Evolutionary conservation across 2,329 filamentous ascomycete genomes (phyloP), one percentile per base, ranked within the genome.

Genomic region (Leptographium lundbergii): DNA sequence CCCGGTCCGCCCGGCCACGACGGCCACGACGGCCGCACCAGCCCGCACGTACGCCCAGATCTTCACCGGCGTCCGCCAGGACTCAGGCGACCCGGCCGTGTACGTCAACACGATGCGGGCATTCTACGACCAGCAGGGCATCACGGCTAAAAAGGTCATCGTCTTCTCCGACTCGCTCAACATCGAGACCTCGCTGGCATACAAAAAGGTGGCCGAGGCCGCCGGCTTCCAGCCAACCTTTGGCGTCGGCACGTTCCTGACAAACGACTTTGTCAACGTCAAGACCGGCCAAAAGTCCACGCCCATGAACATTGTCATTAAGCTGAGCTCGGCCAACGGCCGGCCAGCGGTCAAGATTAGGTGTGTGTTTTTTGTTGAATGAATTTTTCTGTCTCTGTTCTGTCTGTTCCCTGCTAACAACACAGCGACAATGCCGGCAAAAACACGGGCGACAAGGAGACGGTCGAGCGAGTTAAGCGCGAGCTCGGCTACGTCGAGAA

Each of bases 301-400:
- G 19, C 94, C 94, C 0, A 75, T 99, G 58, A 99, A 99, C 68
- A 99, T 99, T 67, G 94, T 99, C 65, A 96, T 99, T 74, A 99
- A 99, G 75, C 80, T 99, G 61, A 89, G 89, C 62, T 91, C 89
- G 11, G 94, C 91, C 0, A 82, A 78, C 17, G 91, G 91, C 6
- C 82, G 85, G 54, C 82, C 87, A 0, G 91, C 94, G 2, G 84
- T 99, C 68, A 99, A 99, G 77, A 89, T 99, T 65, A 96, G 72
- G 75, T 77, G 68, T 69, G 53, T 54, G 1, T 57, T 70, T 68
- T 32, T 42, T 25, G 32, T 52, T 32, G 29, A 54, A 27, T 24
- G 5, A 3, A 27, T 22, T 47, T 51, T 6, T 57, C 54, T 51
- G 9, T 57, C 54, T 53, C 54, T 48, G 51, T 19, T 50, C 24